Percentiles rank a stretch among this genome's conserved stretches.
phyloP scores from a whole-genome alignment of 148 eudicot genomes.

The Vaccinium macrocarpon region DNA sequence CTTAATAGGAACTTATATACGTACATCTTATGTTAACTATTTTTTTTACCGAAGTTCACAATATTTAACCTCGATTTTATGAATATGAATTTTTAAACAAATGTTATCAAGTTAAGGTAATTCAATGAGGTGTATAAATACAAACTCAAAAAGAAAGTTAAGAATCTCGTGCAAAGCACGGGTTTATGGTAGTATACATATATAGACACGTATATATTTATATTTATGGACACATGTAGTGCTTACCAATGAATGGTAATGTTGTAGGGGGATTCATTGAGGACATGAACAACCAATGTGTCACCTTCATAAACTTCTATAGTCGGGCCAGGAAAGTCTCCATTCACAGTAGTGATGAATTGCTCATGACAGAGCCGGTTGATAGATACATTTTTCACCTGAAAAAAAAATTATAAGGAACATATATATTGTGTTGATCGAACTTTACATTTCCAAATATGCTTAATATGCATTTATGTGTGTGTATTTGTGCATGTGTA shows the following conservation, averaged over 20 bases:
- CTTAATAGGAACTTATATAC: too few species aligned
- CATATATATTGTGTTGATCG: not conserved
- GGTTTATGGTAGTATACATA: too few species aligned
- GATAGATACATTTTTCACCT: slow-evolving; percentile 47
- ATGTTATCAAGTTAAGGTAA: too few species aligned
- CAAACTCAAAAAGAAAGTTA: too few species aligned
- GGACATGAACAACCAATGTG: slow-evolving; percentile 51
- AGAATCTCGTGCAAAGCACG: too few species aligned
- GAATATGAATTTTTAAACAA: too few species aligned
- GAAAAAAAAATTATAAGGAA: not conserved
- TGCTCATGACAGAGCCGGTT: slow-evolving; percentile 34
- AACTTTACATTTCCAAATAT: not conserved
- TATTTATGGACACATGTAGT: too few species aligned
- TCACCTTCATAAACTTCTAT: slow-evolving; percentile 53
- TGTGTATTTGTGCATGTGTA: not conserved
- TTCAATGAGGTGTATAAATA: too few species aligned
- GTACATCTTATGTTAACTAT: too few species aligned
- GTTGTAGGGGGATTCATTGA: slow-evolving; percentile 53
- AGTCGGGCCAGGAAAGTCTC: slow-evolving; percentile 54
- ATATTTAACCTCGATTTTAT: too few species aligned
- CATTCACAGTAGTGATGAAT: slow-evolving; percentile 49
- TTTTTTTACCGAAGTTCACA: too few species aligned
- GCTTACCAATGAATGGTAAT: slow-evolving; percentile 58
- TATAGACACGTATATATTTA: too few species aligned
- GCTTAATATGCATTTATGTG: not conserved